These are phyloP conservation scores for Albophoma yamanashiensis DNA, from an alignment of 2,329 filamentous ascomycete genomes.

Conservation along the genomic window DNA sequence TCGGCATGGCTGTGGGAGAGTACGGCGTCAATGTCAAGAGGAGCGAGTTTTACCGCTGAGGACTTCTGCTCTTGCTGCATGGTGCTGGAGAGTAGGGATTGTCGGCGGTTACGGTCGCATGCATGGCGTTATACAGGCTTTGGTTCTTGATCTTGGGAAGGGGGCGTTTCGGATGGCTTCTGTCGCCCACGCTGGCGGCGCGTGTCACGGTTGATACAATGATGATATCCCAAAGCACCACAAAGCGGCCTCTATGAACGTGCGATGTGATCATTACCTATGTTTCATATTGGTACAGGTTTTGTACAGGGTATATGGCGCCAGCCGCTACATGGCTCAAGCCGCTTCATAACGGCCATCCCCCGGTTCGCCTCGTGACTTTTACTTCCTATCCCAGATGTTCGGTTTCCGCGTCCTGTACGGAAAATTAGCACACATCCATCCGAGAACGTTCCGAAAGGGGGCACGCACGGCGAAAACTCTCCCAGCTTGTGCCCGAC, in stretches of 20 bases:
- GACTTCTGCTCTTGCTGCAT: neutral
- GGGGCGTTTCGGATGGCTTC: constrained; percentile 1
- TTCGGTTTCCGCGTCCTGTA: constrained; percentile 47
- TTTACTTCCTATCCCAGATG: constrained; percentile 35
- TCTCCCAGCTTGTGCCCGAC: constrained; percentile 92
- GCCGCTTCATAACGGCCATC: constrained; percentile 8
- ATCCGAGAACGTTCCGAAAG: neutral
- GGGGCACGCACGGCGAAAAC: constrained; percentile 65
- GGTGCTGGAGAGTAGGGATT: neutral
- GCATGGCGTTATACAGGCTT: constrained; percentile 3
- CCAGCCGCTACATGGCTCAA: neutral
- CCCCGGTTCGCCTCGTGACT: constrained; percentile 1
- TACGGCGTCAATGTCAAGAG: constrained; percentile 97
- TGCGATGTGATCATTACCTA: neutral
- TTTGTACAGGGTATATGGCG: constrained; percentile 14
- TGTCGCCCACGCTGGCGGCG: neutral
- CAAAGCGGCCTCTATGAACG: neutral
- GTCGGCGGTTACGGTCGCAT: neutral
- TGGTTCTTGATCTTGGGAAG: neutral
- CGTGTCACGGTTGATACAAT: neutral
- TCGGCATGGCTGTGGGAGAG: constrained; percentile 96
- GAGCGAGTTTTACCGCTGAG: constrained; percentile 85
- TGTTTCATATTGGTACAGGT: constrained; percentile 15
- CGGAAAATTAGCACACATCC: neutral
- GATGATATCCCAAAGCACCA: neutral